Conservation (phyloP, 495 filamentous ascomycete species). For the Penicillium daleae region DNA sequence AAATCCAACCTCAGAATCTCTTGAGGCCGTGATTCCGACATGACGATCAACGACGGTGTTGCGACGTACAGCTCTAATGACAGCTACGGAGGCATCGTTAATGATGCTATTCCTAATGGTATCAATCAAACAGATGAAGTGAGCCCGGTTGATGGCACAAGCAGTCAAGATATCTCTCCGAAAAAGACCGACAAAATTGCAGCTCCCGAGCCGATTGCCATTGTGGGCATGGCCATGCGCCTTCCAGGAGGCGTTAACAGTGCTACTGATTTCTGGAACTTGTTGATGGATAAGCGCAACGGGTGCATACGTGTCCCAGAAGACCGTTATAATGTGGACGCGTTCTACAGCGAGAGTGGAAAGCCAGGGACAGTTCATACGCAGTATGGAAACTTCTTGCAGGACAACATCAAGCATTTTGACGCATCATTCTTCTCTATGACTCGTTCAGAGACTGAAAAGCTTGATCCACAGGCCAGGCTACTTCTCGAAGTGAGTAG, state of each 20-base stretch:
- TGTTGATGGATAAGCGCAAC: slow-evolving; percentile 41
- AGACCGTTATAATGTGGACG: slow-evolving; percentile 41
- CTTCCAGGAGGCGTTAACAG: slow-evolving; percentile 47
- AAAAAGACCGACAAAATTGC: too few species aligned
- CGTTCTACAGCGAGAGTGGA: slow-evolving; percentile 27
- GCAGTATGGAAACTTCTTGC: slow-evolving; percentile 46
- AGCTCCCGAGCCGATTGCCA: slow-evolving; percentile 37
- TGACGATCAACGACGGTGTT: too few species aligned
- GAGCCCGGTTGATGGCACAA: too few species aligned
- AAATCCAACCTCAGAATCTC: too few species aligned
- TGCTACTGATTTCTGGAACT: slow-evolving; percentile 41
- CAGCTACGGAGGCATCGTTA: too few species aligned
- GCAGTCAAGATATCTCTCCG: too few species aligned
- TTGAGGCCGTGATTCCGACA: too few species aligned
- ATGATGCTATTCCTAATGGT: too few species aligned
- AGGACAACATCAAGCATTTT: slow-evolving; percentile 38
- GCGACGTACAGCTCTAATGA: too few species aligned
- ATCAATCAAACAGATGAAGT: too few species aligned
- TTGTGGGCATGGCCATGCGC: slow-evolving; percentile 50
- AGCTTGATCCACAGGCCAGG: slow-evolving; percentile 62
- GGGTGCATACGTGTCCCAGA: slow-evolving; percentile 37
- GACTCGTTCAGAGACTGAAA: slow-evolving; percentile 44
- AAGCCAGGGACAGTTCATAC: not conserved
- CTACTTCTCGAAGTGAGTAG: slow-evolving; percentile 55
- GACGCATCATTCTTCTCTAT: slow-evolving; percentile 44